Evolutionary conservation across 495 filamentous ascomycete species (phyloP), one percentile per base, ranked within the genome.

Genomic region (Hypoxylon trugodes): DNA sequence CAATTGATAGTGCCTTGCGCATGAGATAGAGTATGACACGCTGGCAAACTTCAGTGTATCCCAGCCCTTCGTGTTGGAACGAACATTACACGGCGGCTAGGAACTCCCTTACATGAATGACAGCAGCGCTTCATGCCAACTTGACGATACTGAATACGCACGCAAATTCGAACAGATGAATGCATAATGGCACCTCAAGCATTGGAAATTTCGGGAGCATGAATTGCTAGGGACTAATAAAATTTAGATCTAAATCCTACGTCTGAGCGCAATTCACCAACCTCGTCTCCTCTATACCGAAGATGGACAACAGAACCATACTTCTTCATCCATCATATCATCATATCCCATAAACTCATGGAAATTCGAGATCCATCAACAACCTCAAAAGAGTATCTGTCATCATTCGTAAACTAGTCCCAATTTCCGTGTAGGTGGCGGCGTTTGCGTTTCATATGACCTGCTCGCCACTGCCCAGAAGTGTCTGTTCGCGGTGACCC

Each of bases 401-500:
- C 16, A 12, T 45, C 16, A 21, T 47, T 35, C 47, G 24, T 16
- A 50, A 38, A 59, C 33, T 26, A 36, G 40, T 30, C 46, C 18
- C 24, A 50, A 53, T 49, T 18, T 52, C 48, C 47, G 43, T 55
- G 58, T 37, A 58, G 58, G 58, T 53, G 53, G 57, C 57, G 35
- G 47, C 47, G 33, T 62, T 58, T 54, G 58, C 41, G 59, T 67
- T 65, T 65, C 61, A 65, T 42, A 41, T 48, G 50, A 47, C 52
- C 51, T 59, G 59, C 53, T 53, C 52, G 58, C 52, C 58, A 62
- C 58, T 30, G 47, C 53, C 64, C 28, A 62, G 58, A 65, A 36
- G 37, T 28, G 64, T 67, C 64, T 67, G 58, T 67, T 67, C 64
- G 64, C 64, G 26, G 36, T n/a, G 35, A 59, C 47, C 61, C 61